Evolutionary conservation across 2,329 filamentous ascomycete genomes (phyloP), one percentile per base, ranked within the genome.

Genomic region (Aspergillus pseudoterreus): DNA sequence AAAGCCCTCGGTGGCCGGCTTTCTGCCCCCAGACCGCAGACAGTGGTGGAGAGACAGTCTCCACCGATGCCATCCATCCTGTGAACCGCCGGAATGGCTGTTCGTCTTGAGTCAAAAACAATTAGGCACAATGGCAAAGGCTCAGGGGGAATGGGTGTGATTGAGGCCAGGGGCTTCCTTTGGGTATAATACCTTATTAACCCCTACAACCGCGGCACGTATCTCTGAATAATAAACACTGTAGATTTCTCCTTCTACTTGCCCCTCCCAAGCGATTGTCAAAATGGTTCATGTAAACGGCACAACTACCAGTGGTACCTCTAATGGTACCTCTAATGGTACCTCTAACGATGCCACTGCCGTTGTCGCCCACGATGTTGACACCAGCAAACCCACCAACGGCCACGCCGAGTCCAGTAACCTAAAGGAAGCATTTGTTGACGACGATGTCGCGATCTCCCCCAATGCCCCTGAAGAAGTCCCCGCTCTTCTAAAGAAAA

Each of bases 391-490:
- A n/a, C 24, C 43, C 6, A 19, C 43, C 17, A 45, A 33, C 38
- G 22, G 42, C 12, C 33, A 44, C 6, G 17, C 15, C 10, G 27
- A 12, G 12, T n/a, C 22, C 6, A 22, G 17, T 24, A 8, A 21
- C 14, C 19, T 15, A 1, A 22, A 47, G 14, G 33, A 55, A 14
- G 50, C 36, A 14, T 52, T 47, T 12, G 43, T 57, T 14, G 53
- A 57, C 35, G 49, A 50, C 27, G 36, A 47, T 6, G 46, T 57
- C 14, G 53, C 50, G 2, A 57, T 57, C 21, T 48, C 50, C 4
- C 53, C 57, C 4, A 56, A 57, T 35, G 46, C 47, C 1, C 49
- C 49, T 4, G 45, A 54, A 3, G 49, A 58, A 4, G 39, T 57
- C 4, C 50, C 57, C 3, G 50, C 30, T 8, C 51, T 58, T 6